These are phyloP conservation scores for Chaetomiaceae sp. DNA, from an alignment of 2,329 filamentous ascomycete species.

Conservation along the genomic window DNA sequence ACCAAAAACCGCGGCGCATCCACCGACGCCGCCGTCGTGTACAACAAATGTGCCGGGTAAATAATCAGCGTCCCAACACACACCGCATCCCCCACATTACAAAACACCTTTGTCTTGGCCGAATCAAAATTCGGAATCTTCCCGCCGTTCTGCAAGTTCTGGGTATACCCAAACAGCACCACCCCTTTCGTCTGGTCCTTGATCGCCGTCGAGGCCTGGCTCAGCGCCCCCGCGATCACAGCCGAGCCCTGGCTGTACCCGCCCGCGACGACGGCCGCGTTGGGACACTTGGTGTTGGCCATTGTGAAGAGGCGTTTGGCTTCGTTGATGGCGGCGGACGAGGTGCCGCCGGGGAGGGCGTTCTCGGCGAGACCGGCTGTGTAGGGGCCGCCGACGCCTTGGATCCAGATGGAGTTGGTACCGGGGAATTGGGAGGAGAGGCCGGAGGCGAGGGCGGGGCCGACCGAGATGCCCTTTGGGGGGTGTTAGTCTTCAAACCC, in stretches of 20 bases:
- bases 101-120: constrained; percentile 36
- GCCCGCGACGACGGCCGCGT: constrained; percentile 37
- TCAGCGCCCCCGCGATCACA: constrained; percentile 38
- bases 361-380: constrained; percentile 20
- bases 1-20: constrained; percentile 6
- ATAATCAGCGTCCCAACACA: constrained; percentile 35
- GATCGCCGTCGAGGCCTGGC: constrained; percentile 30
- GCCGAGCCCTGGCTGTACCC: constrained; percentile 40
- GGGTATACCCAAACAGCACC: constrained; percentile 36
- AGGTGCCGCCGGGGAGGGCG: constrained; percentile 20
- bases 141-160: constrained; percentile 40
- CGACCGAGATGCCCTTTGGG: constrained; percentile 8
- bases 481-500: background rate
- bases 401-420: constrained; percentile 36
- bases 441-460: constrained; percentile 19
- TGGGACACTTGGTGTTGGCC: constrained; percentile 41
- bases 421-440: constrained; percentile 29
- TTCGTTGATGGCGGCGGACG: constrained; percentile 35
- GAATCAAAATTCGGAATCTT: constrained; percentile 36
- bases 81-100: constrained; percentile 32
- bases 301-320: constrained; percentile 38
- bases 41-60: constrained; percentile 30
- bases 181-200: constrained; percentile 33
- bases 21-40: background rate
- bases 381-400: constrained; percentile 42